Evolutionary conservation across 306 rosid genomes (phyloP), one percentile per base, ranked within the genome.

Genomic region (Lathyrus oleraceus): DNA sequence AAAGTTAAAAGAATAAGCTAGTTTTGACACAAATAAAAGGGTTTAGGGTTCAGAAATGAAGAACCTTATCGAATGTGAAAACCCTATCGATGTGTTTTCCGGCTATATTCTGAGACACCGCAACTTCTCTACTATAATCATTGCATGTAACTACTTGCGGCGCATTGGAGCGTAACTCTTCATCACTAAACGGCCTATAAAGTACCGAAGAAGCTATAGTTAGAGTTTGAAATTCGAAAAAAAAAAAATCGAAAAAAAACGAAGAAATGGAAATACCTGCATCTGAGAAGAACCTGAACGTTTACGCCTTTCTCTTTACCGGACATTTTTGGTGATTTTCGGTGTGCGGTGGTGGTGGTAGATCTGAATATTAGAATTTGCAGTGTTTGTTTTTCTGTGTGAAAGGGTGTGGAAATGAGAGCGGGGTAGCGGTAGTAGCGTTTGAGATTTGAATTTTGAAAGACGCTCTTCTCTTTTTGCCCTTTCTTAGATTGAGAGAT

Each of bases 221-320:
- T 42, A 17, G 32, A 72, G 48, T 43, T 69, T 60, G 10, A 63
- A 65, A 3, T n/a, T 10, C 3, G 11, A 8, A 71, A 32, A n/a
- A 17, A 12, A 12, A 25, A 11, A 53, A 15, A 21, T 2, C n/a
- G 5, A 60, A 39, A 35, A 23, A 35, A 10, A 8, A 3, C 5
- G 0, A 66, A 6, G 38, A 27, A 19, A 11, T 1, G 52, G 0
- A 28, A 8, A 21, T 78, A 92, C 98, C 98, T 83, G 92, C 98
- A 92, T 43, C 96, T 95, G 35, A 92, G 96, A 59, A 92, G 98
- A 43, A 92, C 98, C 69, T 92, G 98, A 73, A 92, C 98, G 61
- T 92, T 92, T 40, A 92, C 98, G 16, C 98, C 98, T 70, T 92
- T 92, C 82, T 92, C 98, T 70, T 87, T 92, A 27, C 80, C 79